Evolutionary conservation across 1,284 basidiomycete genomes (phyloP).

Genomic region (Chalciporus sp.): DNA sequence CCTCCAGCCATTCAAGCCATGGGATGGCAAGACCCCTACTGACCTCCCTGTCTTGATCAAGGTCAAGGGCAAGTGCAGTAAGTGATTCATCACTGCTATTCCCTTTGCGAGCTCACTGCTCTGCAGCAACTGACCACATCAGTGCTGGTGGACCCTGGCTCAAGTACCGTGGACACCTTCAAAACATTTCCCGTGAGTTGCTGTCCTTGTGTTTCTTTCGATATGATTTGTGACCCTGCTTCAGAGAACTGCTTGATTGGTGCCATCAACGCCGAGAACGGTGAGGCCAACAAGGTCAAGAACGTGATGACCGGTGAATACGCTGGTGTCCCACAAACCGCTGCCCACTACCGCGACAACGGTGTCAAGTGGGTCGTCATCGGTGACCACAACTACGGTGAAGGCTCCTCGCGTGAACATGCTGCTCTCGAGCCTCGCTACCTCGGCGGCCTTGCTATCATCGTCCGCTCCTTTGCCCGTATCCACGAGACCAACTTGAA

Average conservation of each 20-base stretch:
- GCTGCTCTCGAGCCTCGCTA: constrained; percentile 97
- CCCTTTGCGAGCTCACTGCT: background rate
- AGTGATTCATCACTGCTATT: constrained; percentile 32
- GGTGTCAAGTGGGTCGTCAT: constrained; percentile 96
- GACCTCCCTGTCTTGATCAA: constrained; percentile 96
- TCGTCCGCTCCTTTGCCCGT: constrained; percentile 93
- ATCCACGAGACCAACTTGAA: constrained; percentile 99
- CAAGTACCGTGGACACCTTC: constrained; percentile 98
- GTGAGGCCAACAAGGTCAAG: constrained; percentile 94
- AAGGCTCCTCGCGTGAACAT: constrained; percentile 97
- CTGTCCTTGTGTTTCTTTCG: background rate
- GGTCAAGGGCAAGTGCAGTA: constrained; percentile 98
- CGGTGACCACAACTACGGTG: constrained; percentile 96
- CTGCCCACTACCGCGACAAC: constrained; percentile 85
- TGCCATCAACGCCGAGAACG: constrained; percentile 94
- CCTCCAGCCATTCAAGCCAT: constrained; percentile 87
- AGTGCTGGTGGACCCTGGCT: constrained; percentile 98
- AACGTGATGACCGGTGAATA: constrained; percentile 91
- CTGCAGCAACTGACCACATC: constrained; percentile 80
- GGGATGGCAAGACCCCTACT: constrained; percentile 91
- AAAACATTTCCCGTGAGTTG: constrained; percentile 92
- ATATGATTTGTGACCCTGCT: constrained; percentile 2
- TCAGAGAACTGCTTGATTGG: constrained; percentile 95
- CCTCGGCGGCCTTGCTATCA: constrained; percentile 95
- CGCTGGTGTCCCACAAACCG: constrained; percentile 84